Base-by-base conservation (phyloP, 2,329 filamentous ascomycete species). In the Penicillium sclerotigenum region DNA sequence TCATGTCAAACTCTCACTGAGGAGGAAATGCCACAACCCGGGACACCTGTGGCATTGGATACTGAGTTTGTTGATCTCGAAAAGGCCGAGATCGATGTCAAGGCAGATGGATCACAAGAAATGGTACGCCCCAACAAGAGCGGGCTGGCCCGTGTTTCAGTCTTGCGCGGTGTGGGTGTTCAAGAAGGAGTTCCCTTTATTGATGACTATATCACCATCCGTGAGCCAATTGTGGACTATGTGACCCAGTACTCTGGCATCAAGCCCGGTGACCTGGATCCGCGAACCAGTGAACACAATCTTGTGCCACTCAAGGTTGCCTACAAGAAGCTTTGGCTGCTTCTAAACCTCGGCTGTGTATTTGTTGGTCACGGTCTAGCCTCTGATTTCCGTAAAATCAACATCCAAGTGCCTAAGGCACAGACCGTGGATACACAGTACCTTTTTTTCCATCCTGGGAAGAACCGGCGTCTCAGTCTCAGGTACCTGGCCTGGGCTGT, bases 281-380 rank as follows among this genome's bases (percentile, higher is more conserved):
- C 88, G 26, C 81, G 85, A 54, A 81, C 83, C n/a, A 89, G 89
- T 41, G 84, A 82, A 52, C 93, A 96, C 73, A 90, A 91, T 52
- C 83, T 97, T 0, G 87, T 97, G 9, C 83, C 89, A 1, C 81
- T 97, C 38, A 99, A 99, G 72, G 84, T 89, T 56, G 92, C 90
- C 1, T 99, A 97, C 80, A 99, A 99, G 76, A 97, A 97, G 73
- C 85, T 99, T 29, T 99, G 95, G 95, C 84, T 97, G 16, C 81
- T 99, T 18, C 83, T 99, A 31, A 99, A 99, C 70, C 81, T 97
- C 0, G 94, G 94, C 46, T 96, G 91, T 75, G 85, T 90, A 60
- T 99, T 99, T 71, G 83, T 99, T 5, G 94, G 94, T 2, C 94
- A 99, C 68, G 93, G 93, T 4, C 80, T 99, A 40, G 90, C 90